Percentiles rank a stretch among this genome's conserved stretches.
Conservation (phyloP, 192 early-diverging fungal genomes). For the Podila minutissima region DNA sequence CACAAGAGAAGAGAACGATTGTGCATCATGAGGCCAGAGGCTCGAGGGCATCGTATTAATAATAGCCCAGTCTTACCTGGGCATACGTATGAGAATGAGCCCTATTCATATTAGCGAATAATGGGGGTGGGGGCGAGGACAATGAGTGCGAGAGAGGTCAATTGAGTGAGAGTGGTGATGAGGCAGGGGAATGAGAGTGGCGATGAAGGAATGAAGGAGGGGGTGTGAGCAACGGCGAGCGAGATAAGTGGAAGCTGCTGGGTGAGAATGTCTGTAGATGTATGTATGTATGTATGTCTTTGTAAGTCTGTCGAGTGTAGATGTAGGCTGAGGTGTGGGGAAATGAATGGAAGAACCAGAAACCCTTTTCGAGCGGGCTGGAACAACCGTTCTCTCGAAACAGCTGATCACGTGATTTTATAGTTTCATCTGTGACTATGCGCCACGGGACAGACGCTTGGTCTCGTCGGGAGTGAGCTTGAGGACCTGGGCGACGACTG, state of each 20-base stretch:
- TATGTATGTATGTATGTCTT: not conserved
- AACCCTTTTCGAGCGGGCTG: no score
- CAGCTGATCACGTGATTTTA: no score
- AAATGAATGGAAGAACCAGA: no score
- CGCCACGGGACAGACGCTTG: slow-evolving; percentile 55
- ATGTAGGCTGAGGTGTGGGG: not conserved
- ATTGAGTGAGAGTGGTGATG: not conserved
- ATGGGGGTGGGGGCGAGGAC: not conserved
- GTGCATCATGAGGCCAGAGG: not conserved
- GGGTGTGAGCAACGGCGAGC: not conserved
- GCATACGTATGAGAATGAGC: slow-evolving; percentile 1
- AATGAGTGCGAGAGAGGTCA: no score
- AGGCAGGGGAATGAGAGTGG: not conserved
- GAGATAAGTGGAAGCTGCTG: not conserved
- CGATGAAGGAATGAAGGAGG: not conserved
- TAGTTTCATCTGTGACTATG: not conserved
- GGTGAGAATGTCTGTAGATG: not conserved
- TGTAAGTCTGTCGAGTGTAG: not conserved
- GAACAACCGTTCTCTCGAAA: no score
- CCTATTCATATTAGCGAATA: not conserved
- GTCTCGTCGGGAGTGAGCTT: slow-evolving; percentile 77
- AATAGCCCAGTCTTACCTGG: not conserved
- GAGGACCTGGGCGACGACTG: slow-evolving; percentile 72
- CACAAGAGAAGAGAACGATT: no score
- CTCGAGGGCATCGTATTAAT: not conserved